Conservation (phyloP, 768 basidiomycete genomes). For the Trametes cubensis region DNA sequence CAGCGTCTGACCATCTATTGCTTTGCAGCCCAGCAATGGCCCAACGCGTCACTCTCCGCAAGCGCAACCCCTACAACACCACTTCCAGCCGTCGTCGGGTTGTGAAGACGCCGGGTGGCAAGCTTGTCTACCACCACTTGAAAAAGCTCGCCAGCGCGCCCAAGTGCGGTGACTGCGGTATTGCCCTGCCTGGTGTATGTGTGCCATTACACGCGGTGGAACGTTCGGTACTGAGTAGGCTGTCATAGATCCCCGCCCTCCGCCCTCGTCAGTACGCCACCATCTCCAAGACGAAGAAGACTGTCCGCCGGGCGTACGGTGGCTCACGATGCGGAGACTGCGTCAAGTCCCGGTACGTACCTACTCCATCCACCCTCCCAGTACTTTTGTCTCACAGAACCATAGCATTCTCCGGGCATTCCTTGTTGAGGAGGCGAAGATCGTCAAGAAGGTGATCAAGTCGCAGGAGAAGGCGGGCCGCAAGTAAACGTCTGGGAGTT, state of each 20-base stretch:
- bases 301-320: conserved; percentile 94
- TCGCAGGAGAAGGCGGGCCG: conserved; percentile 61
- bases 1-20: conserved; percentile 24
- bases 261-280: conserved; percentile 95
- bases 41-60: conserved; percentile 99
- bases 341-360: conserved; percentile 86
- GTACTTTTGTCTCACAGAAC: not conserved
- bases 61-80: conserved; percentile 98
- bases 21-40: conserved; percentile 62
- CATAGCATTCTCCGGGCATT: conserved; percentile 94
- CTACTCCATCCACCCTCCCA: not conserved
- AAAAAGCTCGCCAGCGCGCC: conserved; percentile 91
- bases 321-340: conserved; percentile 96
- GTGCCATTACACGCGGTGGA: not conserved
- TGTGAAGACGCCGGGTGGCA: conserved; percentile 98
- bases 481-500: conserved; percentile 28
- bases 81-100: conserved; percentile 93
- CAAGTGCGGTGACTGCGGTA: conserved; percentile 99
- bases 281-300: conserved; percentile 97
- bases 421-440: conserved; percentile 99
- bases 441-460: conserved; percentile 99
- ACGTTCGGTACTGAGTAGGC: not conserved
- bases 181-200: conserved; percentile 91
- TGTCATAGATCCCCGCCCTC: conserved; percentile 81
- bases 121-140: conserved; percentile 96